Evolutionary conservation across 2,329 filamentous ascomycete genomes (phyloP).

Genomic region (Aureobasidium sp.): DNA sequence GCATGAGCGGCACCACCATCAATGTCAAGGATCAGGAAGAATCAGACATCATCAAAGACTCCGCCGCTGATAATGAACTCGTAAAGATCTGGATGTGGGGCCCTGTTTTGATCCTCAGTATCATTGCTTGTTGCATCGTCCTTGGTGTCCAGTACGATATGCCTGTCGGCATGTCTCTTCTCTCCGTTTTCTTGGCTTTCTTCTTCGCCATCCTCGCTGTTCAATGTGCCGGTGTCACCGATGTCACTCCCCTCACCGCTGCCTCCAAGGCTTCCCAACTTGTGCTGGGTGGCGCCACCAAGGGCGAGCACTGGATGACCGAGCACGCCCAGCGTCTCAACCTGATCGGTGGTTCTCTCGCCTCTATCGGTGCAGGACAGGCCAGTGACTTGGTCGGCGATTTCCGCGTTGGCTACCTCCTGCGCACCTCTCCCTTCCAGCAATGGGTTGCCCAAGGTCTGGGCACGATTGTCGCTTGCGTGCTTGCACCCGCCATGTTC

Average conservation of each 20-base stretch:
- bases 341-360: conserved; percentile 52
- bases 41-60: conserved; percentile 45
- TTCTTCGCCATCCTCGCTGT: conserved; percentile 57
- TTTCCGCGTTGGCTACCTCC: conserved; percentile 62
- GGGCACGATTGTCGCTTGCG: conserved; percentile 57
- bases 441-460: conserved; percentile 61
- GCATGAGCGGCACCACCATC: neutral
- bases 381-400: conserved; percentile 51
- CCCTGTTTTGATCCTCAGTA: conserved; percentile 40
- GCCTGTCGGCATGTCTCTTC: conserved; percentile 50
- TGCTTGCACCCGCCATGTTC: conserved; percentile 60
- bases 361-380: conserved; percentile 35
- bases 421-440: conserved; percentile 56
- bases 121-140: conserved; percentile 47
- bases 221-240: conserved; percentile 48
- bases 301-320: conserved; percentile 44
- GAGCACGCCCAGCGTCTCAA: conserved; percentile 56
- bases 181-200: conserved; percentile 52
- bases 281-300: conserved; percentile 58
- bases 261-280: conserved; percentile 63
- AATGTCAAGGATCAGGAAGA: conserved; percentile 21
- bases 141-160: conserved; percentile 50
- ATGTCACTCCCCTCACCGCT: conserved; percentile 58
- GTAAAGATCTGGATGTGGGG: conserved; percentile 50
- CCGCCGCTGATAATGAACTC: conserved; percentile 40